phyloP scores from a whole-genome alignment of 2,329 filamentous ascomycete species.

The Colletotrichum chlorophyti region DNA sequence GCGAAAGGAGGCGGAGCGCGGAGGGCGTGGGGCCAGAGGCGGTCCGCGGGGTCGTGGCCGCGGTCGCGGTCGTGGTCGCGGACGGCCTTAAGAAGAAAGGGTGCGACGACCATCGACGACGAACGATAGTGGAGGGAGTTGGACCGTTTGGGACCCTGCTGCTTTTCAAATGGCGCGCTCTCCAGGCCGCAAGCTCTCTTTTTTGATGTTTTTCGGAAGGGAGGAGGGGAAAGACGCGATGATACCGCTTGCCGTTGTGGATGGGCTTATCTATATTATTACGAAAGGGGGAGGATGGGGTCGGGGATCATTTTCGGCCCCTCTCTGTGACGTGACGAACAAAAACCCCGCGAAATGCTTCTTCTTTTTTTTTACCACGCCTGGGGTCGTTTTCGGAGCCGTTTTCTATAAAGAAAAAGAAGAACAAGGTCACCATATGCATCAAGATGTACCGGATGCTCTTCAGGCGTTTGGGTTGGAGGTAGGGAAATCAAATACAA shows the following conservation, averaged over 20 bases:
- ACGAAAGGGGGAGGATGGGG: neutral
- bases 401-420: too few relatives aligned
- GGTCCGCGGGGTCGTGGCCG: slow-evolving; percentile 58
- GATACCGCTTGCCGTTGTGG: too few relatives aligned
- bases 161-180: too few relatives aligned
- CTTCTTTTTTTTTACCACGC: too few relatives aligned
- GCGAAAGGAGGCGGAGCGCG: slow-evolving; percentile 81
- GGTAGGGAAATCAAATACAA: slow-evolving; percentile 23
- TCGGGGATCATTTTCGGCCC: neutral
- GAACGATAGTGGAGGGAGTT: too few relatives aligned
- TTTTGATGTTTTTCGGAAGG: too few relatives aligned
- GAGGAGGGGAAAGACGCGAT: too few relatives aligned
- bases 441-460: slow-evolving; percentile 26
- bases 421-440: slow-evolving; percentile 4
- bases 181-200: too few relatives aligned
- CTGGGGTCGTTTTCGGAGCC: too few relatives aligned
- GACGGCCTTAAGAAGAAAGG: neutral
- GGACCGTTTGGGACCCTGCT: too few relatives aligned
- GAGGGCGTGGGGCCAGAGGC: slow-evolving; percentile 59
- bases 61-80: slow-evolving; percentile 50
- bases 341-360: slow-evolving; percentile 17
- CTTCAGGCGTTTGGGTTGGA: slow-evolving; percentile 22
- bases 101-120: neutral
- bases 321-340: slow-evolving; percentile 3
- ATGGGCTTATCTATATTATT: neutral